These are phyloP conservation scores for Trametes punicea DNA, from an alignment of 768 basidiomycete species.

Conservation along the genomic window DNA sequence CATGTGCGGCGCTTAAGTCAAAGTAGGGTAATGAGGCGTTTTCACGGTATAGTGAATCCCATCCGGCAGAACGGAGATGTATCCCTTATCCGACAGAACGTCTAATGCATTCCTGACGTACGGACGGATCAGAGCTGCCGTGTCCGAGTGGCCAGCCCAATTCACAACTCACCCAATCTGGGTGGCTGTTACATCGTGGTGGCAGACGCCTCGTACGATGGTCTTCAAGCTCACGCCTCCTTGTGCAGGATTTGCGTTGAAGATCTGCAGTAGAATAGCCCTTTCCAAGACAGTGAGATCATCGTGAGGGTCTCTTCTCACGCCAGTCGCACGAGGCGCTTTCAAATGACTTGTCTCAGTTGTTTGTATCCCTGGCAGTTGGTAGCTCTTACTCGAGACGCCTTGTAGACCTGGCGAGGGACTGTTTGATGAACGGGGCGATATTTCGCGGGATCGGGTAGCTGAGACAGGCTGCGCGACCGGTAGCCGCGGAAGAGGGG, in stretches of 20 bases:
- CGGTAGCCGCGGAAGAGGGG: background rate
- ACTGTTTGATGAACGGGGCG: background rate
- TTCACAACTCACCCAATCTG: constrained; percentile 10
- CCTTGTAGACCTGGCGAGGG: too few relatives aligned
- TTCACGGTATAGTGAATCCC: constrained; percentile 10
- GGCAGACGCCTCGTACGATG: constrained; percentile 10
- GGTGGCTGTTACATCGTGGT: background rate
- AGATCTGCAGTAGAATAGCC: constrained; percentile 23
- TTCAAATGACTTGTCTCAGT: too few relatives aligned
- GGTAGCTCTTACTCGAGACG: too few relatives aligned
- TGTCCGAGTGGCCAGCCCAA: too few relatives aligned
- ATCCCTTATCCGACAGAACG: constrained; percentile 17
- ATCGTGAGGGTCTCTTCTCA: constrained; percentile 22
- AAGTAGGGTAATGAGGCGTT: constrained; percentile 6
- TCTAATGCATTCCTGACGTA: constrained; percentile 24
- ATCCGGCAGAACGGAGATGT: constrained; percentile 17
- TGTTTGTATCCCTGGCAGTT: too few relatives aligned
- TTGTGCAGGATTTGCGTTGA: constrained; percentile 3
- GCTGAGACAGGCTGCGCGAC: background rate
- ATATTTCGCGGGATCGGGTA: background rate
- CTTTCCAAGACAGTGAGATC: constrained; percentile 23
- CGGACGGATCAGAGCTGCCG: background rate
- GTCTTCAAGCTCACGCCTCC: constrained; percentile 1
- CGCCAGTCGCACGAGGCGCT: background rate
- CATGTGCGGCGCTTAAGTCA: too few relatives aligned